Conservation (phyloP, 176 grass and related monocot species). For the Zizania latifolia region DNA sequence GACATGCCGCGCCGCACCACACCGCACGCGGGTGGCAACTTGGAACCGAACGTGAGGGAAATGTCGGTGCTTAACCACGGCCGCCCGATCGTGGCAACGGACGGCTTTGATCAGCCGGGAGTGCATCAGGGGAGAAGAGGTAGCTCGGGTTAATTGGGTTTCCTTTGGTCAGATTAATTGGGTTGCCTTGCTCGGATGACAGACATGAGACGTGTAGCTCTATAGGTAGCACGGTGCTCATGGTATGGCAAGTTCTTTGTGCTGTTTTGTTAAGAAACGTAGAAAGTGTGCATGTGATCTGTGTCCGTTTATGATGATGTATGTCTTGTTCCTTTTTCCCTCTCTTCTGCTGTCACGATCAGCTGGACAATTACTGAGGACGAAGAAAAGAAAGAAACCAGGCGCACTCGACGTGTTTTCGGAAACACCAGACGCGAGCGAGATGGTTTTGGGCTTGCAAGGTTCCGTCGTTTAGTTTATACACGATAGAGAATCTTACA, state of each 20-base stretch:
- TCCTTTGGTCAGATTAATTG: no score
- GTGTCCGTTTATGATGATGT: background rate
- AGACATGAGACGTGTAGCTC: background rate
- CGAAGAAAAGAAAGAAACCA: background rate
- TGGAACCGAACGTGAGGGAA: background rate
- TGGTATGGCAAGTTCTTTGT: background rate
- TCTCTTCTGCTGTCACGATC: slow-evolving; percentile 5
- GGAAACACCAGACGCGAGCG: background rate
- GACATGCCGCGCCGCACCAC: background rate
- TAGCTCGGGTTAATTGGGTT: background rate
- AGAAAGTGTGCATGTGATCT: background rate
- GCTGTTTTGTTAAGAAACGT: background rate
- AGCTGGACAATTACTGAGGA: background rate
- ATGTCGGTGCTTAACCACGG: background rate
- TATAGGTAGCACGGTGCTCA: background rate
- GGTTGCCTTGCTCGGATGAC: background rate
- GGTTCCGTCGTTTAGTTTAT: background rate
- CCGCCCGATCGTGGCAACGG: background rate
- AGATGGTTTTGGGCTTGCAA: background rate
- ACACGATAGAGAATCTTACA: background rate
- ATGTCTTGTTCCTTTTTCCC: background rate
- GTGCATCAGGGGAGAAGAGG: background rate
- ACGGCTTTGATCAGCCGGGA: background rate
- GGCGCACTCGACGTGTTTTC: background rate
- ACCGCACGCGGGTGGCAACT: no score